Base-by-base conservation (phyloP, 2,329 filamentous ascomycete species). In the Zymoseptoria brevis region DNA sequence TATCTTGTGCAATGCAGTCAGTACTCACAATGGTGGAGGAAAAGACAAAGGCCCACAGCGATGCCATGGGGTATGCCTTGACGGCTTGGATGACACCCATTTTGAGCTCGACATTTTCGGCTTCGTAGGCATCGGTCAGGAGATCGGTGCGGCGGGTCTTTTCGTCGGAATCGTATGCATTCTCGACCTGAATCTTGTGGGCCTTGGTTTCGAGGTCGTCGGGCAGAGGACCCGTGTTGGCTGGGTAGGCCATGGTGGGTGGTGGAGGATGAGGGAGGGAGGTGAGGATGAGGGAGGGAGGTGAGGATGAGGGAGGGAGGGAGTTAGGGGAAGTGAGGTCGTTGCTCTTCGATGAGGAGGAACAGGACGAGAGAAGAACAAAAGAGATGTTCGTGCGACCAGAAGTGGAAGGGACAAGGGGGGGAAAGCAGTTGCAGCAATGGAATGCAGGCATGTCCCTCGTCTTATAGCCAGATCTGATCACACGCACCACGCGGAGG, bases 61-160 rank as follows among this genome's bases (percentile, higher is more conserved):
- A 76, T 64, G 81, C 81, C 73, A 77, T 77, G 16, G 81, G 81
- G 68, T 83, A 80, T 11, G 74, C 75, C 69, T 72, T 75, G 58
- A 81, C 76, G 60, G 81, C 80, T 66, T 81, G 57, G 16, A 77
- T 52, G 59, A 80, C 78, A 1, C 67, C 72, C 79, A 82, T 81
- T 30, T 75, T 68, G 67, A 81, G 79, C 69, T 83, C 81, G 24
- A 64, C 68, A 61, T 77, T 79, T 73, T 86, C 84, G 11, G 81
- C 83, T 62, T 82, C 79, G 66, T 83, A 80, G 62, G 82, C 82
- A 65, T 75, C 80, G 5, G 75, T 72, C 74, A 79, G 81, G 77
- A 76, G 77, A 58, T 77, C 74, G 63, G 73, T 57, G 50, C 63
- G 57, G 13, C 52, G 55, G 19, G 64, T 58, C 65, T 71, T 67